These are phyloP conservation scores for Wickerhamomyces sp. DNA, from an alignment of 1,139 yeast genomes.

Conservation along the genomic window DNA sequence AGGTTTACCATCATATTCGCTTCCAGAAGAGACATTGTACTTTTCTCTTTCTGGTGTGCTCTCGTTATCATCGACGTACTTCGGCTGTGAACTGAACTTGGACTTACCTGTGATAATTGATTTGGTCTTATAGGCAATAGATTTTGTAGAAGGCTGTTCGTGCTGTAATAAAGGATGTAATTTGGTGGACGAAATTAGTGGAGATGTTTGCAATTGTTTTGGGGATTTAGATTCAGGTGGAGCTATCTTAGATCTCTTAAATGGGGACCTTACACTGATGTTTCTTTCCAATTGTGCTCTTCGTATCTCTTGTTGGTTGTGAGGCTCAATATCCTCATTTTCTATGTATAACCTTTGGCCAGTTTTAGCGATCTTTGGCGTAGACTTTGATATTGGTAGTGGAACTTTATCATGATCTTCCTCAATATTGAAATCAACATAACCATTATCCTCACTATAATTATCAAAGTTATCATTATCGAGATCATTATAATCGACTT, in stretches of 20 bases:
- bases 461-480: conserved; percentile 2
- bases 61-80: too few relatives aligned
- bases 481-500: conserved; percentile 1
- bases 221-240: conserved; percentile 4
- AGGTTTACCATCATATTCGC: too few relatives aligned
- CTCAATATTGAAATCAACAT: conserved; percentile 1
- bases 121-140: conserved; percentile 11
- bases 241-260: conserved; percentile 5
- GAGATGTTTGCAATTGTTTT: conserved; percentile 9
- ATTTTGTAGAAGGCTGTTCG: conserved; percentile 1
- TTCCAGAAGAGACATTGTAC: not conserved
- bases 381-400: conserved; percentile 2
- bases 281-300: conserved; percentile 19
- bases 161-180: conserved; percentile 20
- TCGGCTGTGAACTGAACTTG: too few relatives aligned
- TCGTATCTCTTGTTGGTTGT: conserved; percentile 1
- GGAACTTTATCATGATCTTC: conserved; percentile 6
- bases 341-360: conserved; percentile 15
- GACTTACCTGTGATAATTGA: too few relatives aligned
- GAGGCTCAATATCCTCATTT: too few relatives aligned
- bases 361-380: conserved; percentile 3
- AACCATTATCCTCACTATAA: conserved; percentile 2
- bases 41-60: too few relatives aligned
- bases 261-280: conserved; percentile 16
- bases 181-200: conserved; percentile 14